A percentile compares a stretch with the other conserved stretches of the same genome.
These are phyloP conservation scores for Magnaporthales sp. DNA, from an alignment of 2,329 filamentous ascomycete genomes.

Conservation along the genomic window DNA sequence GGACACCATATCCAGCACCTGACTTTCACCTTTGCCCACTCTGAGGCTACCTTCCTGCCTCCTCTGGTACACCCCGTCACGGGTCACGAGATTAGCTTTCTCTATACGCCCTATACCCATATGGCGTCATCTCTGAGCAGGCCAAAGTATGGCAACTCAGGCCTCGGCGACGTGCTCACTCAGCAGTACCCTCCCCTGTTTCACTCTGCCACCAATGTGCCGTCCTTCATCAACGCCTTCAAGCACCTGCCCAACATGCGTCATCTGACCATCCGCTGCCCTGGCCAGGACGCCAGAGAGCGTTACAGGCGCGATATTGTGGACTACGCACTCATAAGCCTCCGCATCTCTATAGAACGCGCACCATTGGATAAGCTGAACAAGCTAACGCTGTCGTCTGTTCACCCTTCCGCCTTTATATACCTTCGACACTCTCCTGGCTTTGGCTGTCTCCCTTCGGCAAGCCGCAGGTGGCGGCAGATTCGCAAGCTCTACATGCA, in stretches of 20 bases:
- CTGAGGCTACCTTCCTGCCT: slow-evolving; percentile 69
- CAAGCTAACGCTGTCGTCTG: slow-evolving; percentile 61
- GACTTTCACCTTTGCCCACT: slow-evolving; percentile 66
- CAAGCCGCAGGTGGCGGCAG: slow-evolving; percentile 66
- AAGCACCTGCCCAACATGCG: slow-evolving; percentile 58
- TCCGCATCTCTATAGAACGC: slow-evolving; percentile 75
- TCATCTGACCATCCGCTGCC: slow-evolving; percentile 69
- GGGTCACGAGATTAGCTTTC: slow-evolving; percentile 69
- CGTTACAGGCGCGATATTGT: slow-evolving; percentile 69
- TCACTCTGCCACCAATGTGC: slow-evolving; percentile 80
- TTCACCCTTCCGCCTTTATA: slow-evolving; percentile 68
- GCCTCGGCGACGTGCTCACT: slow-evolving; percentile 72
- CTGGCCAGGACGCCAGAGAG: slow-evolving; percentile 59
- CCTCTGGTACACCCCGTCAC: slow-evolving; percentile 73
- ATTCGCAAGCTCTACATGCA: slow-evolving; percentile 66
- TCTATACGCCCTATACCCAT: slow-evolving; percentile 70
- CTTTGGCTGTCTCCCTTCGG: slow-evolving; percentile 66
- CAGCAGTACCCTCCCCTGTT: slow-evolving; percentile 85
- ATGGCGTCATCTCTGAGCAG: slow-evolving; percentile 51
- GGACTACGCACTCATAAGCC: slow-evolving; percentile 81
- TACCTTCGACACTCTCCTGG: slow-evolving; percentile 70
- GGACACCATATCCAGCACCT: slow-evolving; percentile 72
- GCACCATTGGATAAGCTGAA: slow-evolving; percentile 56
- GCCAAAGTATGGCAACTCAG: slow-evolving; percentile 72
- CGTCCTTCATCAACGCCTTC: slow-evolving; percentile 72